Evolutionary conservation across 2,329 filamentous ascomycete genomes (phyloP).

Genomic region (Graphiopsis chlorocephala): DNA sequence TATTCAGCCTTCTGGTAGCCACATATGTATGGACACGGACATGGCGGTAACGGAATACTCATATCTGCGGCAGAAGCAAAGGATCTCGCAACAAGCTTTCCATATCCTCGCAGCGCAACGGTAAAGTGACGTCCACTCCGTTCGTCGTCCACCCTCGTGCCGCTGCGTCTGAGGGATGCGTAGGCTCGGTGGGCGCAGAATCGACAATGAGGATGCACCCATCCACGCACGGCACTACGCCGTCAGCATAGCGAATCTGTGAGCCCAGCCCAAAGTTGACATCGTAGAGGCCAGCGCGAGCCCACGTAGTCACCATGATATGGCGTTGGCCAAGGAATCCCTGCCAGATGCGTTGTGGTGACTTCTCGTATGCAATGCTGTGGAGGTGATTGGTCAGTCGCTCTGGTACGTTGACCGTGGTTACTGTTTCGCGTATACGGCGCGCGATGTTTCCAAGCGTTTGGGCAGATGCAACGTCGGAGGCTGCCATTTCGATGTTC

Average conservation of each 20-base stretch:
- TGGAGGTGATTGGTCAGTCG: constrained; percentile 10
- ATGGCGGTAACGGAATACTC: too few relatives aligned
- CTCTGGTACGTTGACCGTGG: not conserved
- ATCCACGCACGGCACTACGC: constrained; percentile 10
- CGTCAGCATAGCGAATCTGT: constrained; percentile 12
- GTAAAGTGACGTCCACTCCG: constrained; percentile 12
- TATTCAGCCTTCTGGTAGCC: too few relatives aligned
- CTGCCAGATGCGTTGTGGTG: constrained; percentile 16
- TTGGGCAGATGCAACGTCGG: not conserved
- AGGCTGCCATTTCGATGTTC: constrained; percentile 15
- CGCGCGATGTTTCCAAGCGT: not conserved
- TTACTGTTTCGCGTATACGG: constrained; percentile 4
- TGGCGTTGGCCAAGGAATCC: constrained; percentile 10
- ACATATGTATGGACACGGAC: too few relatives aligned
- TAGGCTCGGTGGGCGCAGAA: not conserved
- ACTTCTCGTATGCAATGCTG: constrained; percentile 15
- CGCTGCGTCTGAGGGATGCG: not conserved
- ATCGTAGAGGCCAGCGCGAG: constrained; percentile 11
- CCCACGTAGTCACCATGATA: constrained; percentile 14
- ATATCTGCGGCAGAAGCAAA: constrained; percentile 7
- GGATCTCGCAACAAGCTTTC: constrained; percentile 9
- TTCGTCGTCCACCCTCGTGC: constrained; percentile 3
- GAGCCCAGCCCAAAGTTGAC: constrained; percentile 10
- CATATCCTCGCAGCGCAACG: constrained; percentile 9
- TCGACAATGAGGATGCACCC: constrained; percentile 13